Percentiles rank a stretch among this genome's conserved stretches.
These are phyloP conservation scores for Amauroascus niger DNA, from an alignment of 2,329 filamentous ascomycete genomes.

Conservation along the genomic window DNA sequence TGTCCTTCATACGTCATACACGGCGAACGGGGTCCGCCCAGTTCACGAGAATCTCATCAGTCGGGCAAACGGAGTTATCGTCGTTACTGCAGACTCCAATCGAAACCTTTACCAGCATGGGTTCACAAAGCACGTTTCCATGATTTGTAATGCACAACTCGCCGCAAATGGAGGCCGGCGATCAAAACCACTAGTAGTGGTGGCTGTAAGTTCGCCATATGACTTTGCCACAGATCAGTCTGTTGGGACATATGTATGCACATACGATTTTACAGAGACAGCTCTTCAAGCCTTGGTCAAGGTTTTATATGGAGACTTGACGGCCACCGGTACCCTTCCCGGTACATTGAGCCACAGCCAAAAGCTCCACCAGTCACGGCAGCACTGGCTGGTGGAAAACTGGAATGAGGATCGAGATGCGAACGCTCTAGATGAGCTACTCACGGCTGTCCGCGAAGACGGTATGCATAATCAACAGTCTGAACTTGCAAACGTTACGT, in stretches of 20 bases:
- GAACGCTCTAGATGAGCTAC: conserved; percentile 62
- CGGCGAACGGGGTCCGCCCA: conserved; percentile 80
- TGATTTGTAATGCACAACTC: conserved; percentile 60
- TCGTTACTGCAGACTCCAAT: conserved; percentile 88
- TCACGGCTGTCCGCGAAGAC: conserved; percentile 58
- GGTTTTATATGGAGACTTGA: conserved; percentile 67
- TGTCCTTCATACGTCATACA: conserved; percentile 88
- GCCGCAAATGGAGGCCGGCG: conserved; percentile 34
- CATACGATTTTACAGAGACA: conserved; percentile 91
- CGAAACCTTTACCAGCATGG: conserved; percentile 87
- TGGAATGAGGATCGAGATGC: conserved; percentile 74
- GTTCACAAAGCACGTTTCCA: conserved; percentile 90
- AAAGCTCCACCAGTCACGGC: conserved; percentile 76
- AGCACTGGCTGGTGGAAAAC: conserved; percentile 88
- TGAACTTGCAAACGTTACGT: conserved; percentile 58
- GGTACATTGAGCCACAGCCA: conserved; percentile 78
- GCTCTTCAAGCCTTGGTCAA: conserved; percentile 76
- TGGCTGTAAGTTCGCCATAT: conserved; percentile 89
- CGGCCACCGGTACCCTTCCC: conserved; percentile 47
- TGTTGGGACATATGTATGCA: conserved; percentile 88
- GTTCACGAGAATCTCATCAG: conserved; percentile 91
- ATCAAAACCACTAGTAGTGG: conserved; percentile 71
- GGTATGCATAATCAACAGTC: conserved; percentile 53
- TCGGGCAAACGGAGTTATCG: conserved; percentile 74
- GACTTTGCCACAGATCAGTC: conserved; percentile 89